These are phyloP conservation scores for Lavandula angustifolia DNA, from an alignment of 257 asterid genomes.

Conservation along the genomic window DNA sequence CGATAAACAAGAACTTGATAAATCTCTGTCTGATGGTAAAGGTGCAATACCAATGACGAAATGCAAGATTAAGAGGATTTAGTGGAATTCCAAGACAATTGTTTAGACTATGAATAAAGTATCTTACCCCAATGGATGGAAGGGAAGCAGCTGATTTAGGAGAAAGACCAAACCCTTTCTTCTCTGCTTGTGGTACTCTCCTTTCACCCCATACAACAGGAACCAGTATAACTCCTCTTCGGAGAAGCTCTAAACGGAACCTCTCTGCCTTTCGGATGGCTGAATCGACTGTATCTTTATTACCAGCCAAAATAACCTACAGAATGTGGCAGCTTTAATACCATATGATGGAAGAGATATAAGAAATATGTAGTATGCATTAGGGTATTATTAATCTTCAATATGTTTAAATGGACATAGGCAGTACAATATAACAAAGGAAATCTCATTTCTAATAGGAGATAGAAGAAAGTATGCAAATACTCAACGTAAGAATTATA, in stretches of 20 bases:
- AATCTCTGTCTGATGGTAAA: not conserved
- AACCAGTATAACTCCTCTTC: constrained; percentile 78
- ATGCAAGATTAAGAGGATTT: constrained; percentile 6
- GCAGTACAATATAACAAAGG: not conserved
- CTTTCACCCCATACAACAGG: constrained; percentile 88
- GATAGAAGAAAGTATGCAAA: constrained; percentile 5
- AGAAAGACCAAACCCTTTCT: constrained; percentile 88
- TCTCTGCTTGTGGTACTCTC: constrained; percentile 50
- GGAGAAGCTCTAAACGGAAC: constrained; percentile 79
- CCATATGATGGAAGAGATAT: constrained; percentile 28
- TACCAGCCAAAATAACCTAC: constrained; percentile 94
- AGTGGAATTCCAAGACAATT: too few relatives aligned
- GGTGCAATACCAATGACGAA: not conserved
- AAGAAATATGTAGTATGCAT: not conserved
- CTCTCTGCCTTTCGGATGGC: constrained; percentile 83
- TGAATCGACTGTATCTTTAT: constrained; percentile 68
- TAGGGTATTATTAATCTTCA: constrained; percentile 9
- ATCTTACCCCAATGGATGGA: constrained; percentile 87
- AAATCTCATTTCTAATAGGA: not conserved
- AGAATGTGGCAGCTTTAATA: constrained; percentile 23
- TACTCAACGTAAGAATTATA: constrained; percentile 8
- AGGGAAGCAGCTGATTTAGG: constrained; percentile 73
- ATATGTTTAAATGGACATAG: not conserved
- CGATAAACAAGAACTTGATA: constrained; percentile 7
- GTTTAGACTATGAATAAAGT: not conserved